Base-by-base conservation (phyloP, 1,284 basidiomycete species). In the Ustilago bromivora region DNA sequence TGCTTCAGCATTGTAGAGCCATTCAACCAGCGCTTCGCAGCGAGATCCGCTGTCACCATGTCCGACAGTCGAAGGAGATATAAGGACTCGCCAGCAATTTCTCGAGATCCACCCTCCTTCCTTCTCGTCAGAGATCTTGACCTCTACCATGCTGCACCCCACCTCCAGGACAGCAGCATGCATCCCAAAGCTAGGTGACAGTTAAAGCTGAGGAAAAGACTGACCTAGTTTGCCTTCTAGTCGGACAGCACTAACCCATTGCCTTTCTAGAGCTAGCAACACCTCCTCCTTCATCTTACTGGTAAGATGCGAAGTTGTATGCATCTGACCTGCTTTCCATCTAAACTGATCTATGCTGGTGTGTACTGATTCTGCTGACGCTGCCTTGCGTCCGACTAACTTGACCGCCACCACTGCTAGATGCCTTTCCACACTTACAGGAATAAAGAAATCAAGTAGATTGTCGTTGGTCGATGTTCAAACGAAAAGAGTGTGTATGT, bases 341-440 rank as follows among this genome's bases (percentile, higher is more conserved):
- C 13, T 12, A 32, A 11, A 32, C 10, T 13, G 23, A 28, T 28
- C 23, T 28, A 28, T 49, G 47, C 47, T 49, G 0, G 31, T 53
- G 28, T 23, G 12, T 43, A 23, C 35, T 47, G 43, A 17, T 58
- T 10, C 35, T 59, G 57, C 57, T 58, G 43, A 58, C 43, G 11
- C 13, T 15, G n/a, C 53, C 35, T 60, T 19, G 28, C 49, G 28
- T 61, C 28, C 11, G 31, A 34, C 19, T 32, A 32, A 43, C 43
- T 31, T 64, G 17, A 10, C 17, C n/a, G 7, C 32, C 7, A 19
- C 11, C n/a, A 52, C 34, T 54, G 15, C 10, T 12, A 8, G 3
- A 36, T 59, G 36, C 49, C 28, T 41, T 13, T 53, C 4, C 47
- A 13, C 7, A 72, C 70, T 72, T 72, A 72, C 70, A 60, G 70